Evolutionary conservation across 208 protist species (phyloP).

Genomic region (Trypanosoma scelopori): DNA sequence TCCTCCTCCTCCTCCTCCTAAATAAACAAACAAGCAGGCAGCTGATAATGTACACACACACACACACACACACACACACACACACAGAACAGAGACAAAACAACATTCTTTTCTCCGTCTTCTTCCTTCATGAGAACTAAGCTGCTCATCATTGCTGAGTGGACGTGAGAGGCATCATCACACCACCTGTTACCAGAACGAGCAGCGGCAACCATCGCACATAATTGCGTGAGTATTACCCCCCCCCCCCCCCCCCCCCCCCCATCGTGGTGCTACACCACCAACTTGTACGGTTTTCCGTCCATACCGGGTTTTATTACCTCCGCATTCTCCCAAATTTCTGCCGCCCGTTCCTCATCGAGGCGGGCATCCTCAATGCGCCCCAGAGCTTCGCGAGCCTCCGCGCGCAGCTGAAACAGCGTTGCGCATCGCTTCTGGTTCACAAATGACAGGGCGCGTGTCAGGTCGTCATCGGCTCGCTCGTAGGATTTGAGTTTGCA

Average conservation of each 20-base stretch:
- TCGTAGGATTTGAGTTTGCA: conserved; percentile 81
- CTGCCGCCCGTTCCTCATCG: conserved; percentile 79
- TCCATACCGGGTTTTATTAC: conserved; percentile 75
- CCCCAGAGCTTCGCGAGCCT: conserved; percentile 79
- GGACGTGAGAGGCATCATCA: no score
- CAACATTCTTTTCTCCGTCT: no score
- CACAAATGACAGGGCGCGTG: conserved; percentile 75
- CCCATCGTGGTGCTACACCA: conserved; percentile 37
- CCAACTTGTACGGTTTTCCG: conserved; percentile 79
- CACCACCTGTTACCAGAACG: no score
- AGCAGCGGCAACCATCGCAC: no score
- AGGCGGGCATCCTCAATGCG: conserved; percentile 80
- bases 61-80: no score
- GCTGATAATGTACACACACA: no score
- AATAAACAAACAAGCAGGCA: no score
- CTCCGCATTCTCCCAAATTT: conserved; percentile 89
- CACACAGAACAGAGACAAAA: no score
- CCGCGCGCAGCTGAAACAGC: conserved; percentile 84
- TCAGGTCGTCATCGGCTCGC: conserved; percentile 81
- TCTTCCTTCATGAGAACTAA: no score
- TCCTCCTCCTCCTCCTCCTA: no score
- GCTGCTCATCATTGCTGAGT: no score
- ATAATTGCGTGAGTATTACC: not conserved
- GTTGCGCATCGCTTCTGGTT: conserved; percentile 73
- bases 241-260: not conserved